A percentile compares a stretch with the other conserved stretches of the same genome.
Conservation (phyloP, 2,329 filamentous ascomycete species). For the Pseudogymnoascus sp. region DNA sequence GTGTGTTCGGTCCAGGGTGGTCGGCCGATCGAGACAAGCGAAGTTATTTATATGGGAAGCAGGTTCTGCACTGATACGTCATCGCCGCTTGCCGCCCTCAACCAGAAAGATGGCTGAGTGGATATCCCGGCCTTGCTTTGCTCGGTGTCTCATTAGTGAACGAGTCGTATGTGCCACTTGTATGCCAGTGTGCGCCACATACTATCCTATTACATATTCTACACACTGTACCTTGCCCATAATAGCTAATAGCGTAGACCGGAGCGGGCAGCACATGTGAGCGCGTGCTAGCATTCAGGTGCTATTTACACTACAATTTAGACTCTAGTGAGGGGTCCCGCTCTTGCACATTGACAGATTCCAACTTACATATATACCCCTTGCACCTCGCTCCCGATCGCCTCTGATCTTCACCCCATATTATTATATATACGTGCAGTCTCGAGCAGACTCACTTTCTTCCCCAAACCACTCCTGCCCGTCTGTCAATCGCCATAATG, state of each 20-base stretch:
- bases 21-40: background rate
- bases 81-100: background rate
- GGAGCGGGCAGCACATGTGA: background rate
- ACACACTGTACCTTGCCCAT: background rate
- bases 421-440: background rate
- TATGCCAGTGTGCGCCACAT: background rate
- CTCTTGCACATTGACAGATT: slow-evolving; percentile 4
- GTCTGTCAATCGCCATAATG: slow-evolving; percentile 3
- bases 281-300: background rate
- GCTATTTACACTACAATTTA: background rate
- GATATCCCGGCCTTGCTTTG: background rate
- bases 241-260: background rate
- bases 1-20: background rate
- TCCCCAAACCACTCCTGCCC: background rate
- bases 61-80: slow-evolving; percentile 3
- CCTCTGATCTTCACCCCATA: background rate
- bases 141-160: background rate
- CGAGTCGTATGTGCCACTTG: background rate
- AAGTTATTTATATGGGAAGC: slow-evolving; percentile 7
- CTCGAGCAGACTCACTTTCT: background rate
- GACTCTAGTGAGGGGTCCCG: background rate
- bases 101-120: background rate
- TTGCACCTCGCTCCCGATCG: background rate
- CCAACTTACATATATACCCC: background rate
- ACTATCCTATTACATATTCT: background rate